Conservation (phyloP, 306 rosid species). For the Mucuna pruriens region DNA sequence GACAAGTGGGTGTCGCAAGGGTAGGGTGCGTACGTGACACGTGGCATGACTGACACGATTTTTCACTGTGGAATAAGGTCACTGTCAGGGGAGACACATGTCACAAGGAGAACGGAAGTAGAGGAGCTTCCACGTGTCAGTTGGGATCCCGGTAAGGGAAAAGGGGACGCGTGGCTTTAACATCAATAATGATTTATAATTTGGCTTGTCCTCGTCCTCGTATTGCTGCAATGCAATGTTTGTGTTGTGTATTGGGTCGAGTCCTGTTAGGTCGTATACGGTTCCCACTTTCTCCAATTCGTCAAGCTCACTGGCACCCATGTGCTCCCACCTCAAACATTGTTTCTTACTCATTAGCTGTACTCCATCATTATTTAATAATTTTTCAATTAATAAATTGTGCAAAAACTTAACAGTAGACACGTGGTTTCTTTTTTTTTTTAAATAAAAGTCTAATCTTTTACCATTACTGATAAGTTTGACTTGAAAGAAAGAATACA, state of each 20-base stretch:
- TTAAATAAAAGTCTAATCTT: too few species aligned
- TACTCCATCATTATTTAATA: slow-evolving; percentile 5
- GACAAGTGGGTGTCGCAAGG: slow-evolving; percentile 55
- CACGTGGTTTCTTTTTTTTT: neutral
- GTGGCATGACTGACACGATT: slow-evolving; percentile 54
- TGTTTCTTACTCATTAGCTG: slow-evolving; percentile 21
- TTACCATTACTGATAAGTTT: too few species aligned
- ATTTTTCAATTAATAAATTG: neutral
- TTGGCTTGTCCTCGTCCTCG: slow-evolving; percentile 11
- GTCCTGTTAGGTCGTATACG: slow-evolving; percentile 8
- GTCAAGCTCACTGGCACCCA: slow-evolving; percentile 29
- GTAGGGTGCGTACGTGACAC: slow-evolving; percentile 45
- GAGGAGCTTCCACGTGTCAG: slow-evolving; percentile 49
- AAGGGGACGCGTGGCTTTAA: slow-evolving; percentile 50
- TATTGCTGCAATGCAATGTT: neutral
- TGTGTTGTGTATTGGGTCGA: neutral
- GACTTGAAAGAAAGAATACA: too few species aligned
- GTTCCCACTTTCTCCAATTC: neutral
- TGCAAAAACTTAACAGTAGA: neutral
- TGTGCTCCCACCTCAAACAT: slow-evolving; percentile 16
- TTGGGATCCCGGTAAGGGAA: neutral
- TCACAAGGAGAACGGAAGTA: neutral
- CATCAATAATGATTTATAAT: slow-evolving; percentile 4
- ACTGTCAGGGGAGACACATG: slow-evolving; percentile 56
- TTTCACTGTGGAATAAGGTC: slow-evolving; percentile 42